A percentile compares a stretch with the other conserved stretches of the same genome.
Conservation (phyloP, 805 yeast species). For the Soucietia sequanensis region DNA sequence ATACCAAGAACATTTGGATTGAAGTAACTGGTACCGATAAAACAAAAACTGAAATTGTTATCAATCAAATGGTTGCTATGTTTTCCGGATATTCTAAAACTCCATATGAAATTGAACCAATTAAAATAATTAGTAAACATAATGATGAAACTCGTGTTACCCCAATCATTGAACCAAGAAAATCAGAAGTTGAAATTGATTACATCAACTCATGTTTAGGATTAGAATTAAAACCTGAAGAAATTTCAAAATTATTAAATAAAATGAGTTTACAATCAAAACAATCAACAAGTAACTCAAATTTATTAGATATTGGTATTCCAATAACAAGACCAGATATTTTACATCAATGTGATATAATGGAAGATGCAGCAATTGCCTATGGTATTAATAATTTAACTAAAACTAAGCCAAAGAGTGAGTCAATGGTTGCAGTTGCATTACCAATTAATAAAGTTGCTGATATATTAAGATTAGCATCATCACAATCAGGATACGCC, state of each 20-base stretch:
- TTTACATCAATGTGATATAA: slow-evolving; percentile 94
- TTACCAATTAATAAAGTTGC: slow-evolving; percentile 87
- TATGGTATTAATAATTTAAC: slow-evolving; percentile 90
- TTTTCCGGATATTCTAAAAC: slow-evolving; percentile 82
- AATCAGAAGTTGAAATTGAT: slow-evolving; percentile 67
- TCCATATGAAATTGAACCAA: slow-evolving; percentile 88
- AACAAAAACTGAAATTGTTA: slow-evolving; percentile 91
- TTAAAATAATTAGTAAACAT: slow-evolving; percentile 78
- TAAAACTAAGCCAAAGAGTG: slow-evolving; percentile 74
- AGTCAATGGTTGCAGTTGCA: slow-evolving; percentile 80
- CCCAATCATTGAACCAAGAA: slow-evolving; percentile 71
- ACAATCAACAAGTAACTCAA: slow-evolving; percentile 45
- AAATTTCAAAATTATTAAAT: slow-evolving; percentile 63
- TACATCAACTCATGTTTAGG: slow-evolving; percentile 95
- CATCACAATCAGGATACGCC: slow-evolving; percentile 92
- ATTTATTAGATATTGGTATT: slow-evolving; percentile 61
- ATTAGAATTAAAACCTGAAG: slow-evolving; percentile 64
- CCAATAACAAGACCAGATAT: slow-evolving; percentile 97
- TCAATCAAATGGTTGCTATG: slow-evolving; percentile 93
- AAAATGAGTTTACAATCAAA: slow-evolving; percentile 79
- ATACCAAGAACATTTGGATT: slow-evolving; percentile 85
- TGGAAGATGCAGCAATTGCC: slow-evolving; percentile 98
- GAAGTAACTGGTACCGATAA: slow-evolving; percentile 94
- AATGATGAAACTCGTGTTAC: slow-evolving; percentile 70
- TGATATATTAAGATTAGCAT: slow-evolving; percentile 86